phyloP scores from a whole-genome alignment of 2,329 filamentous ascomycete species.

The Fusarium mangiferae region DNA sequence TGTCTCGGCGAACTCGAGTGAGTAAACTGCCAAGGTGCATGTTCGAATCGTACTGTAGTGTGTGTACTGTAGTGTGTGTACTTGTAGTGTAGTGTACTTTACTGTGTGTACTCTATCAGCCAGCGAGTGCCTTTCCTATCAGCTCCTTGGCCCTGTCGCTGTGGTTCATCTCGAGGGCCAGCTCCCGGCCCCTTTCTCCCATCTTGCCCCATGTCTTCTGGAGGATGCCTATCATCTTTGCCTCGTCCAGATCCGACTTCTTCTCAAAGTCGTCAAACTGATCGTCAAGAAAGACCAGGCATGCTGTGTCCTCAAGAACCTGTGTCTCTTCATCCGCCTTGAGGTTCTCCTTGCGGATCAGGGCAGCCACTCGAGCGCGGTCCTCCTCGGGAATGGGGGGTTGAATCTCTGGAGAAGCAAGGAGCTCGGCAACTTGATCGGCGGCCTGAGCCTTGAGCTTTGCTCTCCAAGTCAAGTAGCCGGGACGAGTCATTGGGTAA shows the following conservation, averaged over 20 bases:
- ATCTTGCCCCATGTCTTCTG: conserved; percentile 83
- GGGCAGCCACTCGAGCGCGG: conserved; percentile 69
- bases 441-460: conserved; percentile 76
- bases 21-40: not conserved
- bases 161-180: conserved; percentile 74
- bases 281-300: conserved; percentile 87
- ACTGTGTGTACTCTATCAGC: conserved; percentile 7
- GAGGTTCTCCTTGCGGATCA: conserved; percentile 83
- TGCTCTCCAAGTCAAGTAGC: conserved; percentile 84
- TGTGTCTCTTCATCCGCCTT: conserved; percentile 71
- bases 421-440: conserved; percentile 64
- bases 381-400: conserved; percentile 59
- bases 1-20: not conserved
- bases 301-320: conserved; percentile 85
- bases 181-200: conserved; percentile 68
- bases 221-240: conserved; percentile 78
- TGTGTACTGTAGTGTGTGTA: not conserved
- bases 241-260: conserved; percentile 73
- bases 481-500: conserved; percentile 78
- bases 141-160: conserved; percentile 70
- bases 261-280: conserved; percentile 84
- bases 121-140: conserved; percentile 69
- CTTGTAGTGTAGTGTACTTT: not conserved
- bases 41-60: not conserved
- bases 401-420: conserved; percentile 50